A percentile compares a stretch with the other conserved stretches of the same genome.
These are phyloP conservation scores for Graphilbum sp. DNA, from an alignment of 2,329 filamentous ascomycete species.

Conservation along the genomic window DNA sequence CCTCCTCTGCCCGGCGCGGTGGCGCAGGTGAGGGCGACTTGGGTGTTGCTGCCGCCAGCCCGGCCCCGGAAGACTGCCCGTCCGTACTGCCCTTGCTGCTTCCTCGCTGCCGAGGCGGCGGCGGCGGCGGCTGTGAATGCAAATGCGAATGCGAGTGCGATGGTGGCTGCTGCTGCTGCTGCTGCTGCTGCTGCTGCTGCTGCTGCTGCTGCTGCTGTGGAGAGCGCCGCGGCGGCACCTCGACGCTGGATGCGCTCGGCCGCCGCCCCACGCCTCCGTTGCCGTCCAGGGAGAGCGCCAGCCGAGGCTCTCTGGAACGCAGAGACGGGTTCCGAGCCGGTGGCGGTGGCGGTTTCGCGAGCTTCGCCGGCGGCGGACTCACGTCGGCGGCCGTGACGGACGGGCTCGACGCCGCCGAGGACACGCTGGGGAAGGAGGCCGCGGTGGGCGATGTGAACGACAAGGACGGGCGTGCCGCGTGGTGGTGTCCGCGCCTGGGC, in stretches of 20 bases:
- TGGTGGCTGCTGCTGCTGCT: conserved; percentile 3
- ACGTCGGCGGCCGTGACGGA: not conserved
- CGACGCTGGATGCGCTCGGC: conserved; percentile 24
- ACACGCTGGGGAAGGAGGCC: conserved; percentile 1
- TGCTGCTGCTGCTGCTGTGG: not conserved
- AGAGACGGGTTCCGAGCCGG: conserved; percentile 17
- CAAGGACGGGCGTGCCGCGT: conserved; percentile 15
- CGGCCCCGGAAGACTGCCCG: conserved; percentile 8
- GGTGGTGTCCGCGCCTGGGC: conserved; percentile 30
- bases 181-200: conserved; percentile 2
- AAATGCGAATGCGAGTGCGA: conserved; percentile 1
- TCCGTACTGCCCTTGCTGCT: conserved; percentile 28
- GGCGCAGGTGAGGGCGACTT: too few relatives aligned
- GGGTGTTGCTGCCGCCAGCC: not conserved
- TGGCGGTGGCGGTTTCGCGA: conserved; percentile 18
- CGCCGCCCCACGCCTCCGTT: conserved; percentile 19
- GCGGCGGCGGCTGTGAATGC: conserved; percentile 24
- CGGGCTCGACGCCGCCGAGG: not conserved
- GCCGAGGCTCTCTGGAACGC: conserved; percentile 9
- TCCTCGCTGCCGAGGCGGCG: conserved; percentile 28
- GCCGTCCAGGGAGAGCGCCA: conserved; percentile 12
- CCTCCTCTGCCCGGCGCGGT: too few relatives aligned
- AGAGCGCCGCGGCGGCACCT: conserved; percentile 16
- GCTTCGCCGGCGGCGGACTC: conserved; percentile 7
- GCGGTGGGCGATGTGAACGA: conserved; percentile 10